Base-by-base conservation (phyloP, 2,329 filamentous ascomycete species). In the Aspergillus ochraceus region DNA sequence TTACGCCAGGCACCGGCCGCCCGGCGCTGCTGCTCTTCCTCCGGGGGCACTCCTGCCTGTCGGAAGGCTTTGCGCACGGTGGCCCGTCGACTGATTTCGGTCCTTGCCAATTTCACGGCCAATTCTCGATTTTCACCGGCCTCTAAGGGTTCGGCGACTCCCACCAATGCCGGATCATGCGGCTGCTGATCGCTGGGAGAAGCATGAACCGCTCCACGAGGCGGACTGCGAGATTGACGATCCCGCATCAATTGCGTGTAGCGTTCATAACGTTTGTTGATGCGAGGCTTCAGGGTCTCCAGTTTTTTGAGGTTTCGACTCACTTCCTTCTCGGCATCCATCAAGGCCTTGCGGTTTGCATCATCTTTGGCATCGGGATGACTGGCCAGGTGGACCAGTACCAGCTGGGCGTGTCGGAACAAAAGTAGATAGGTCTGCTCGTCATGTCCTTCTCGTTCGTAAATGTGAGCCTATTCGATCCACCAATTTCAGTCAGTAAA, bases 341-440 rank as follows among this genome's bases (percentile, higher is more conserved):
- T 77, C 51, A 89, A 71, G 12, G 80, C 80, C 55, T 77, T 75
- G 57, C 81, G 81, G 64, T 84, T 83, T 39, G 89, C 86, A 10
- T 86, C 83, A 8, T 86, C 83, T 66, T 85, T 89, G 50, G 86
- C 86, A 58, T 95, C 87, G 1, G 94, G 92, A 68, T 98, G 95
- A 1, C 80, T 83, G 0, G 86, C 83, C 9, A 99, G 81, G 56
- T 89, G 84, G 6, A 91, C 85, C 29, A 97, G 80, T 24, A 97
- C 86, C n/a, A 99, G 86, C 55, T 89, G 84, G 10, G 92, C 92
- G 77, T 96, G 92, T 67, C 95, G 88, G 73, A 95, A 91, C n/a
- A 96, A 85, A 60, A 98, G 87, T 57, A 97, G 84, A 75, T 96
- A 99, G 4, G 94, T 91, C 71, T 95, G 90, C 68, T 92, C 87